Percentiles rank a stretch among this genome's conserved stretches.
phyloP scores from a whole-genome alignment of 805 yeast species.

The Grigorovia jiainica region DNA sequence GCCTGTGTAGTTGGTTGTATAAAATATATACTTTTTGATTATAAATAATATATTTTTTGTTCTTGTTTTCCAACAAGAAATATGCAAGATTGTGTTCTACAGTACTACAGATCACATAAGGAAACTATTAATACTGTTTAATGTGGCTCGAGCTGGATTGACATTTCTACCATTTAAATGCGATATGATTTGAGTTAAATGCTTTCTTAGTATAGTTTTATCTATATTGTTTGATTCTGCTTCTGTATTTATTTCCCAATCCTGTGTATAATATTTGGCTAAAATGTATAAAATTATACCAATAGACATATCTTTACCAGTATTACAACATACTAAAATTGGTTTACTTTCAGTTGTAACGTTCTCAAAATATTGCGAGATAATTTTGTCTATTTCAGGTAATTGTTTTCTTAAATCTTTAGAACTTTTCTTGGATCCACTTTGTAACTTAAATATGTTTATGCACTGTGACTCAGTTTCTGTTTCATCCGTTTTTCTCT shows the following conservation, averaged over 20 bases:
- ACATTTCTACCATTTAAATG: constrained; percentile 34
- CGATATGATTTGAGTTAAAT: constrained; percentile 42
- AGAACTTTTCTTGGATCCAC: constrained; percentile 55
- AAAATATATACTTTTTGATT: too few relatives aligned
- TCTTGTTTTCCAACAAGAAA: too few relatives aligned
- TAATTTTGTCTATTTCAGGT: constrained; percentile 24
- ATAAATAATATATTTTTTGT: too few relatives aligned
- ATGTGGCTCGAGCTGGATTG: constrained; percentile 70
- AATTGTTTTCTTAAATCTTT: constrained; percentile 44
- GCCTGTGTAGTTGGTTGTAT: not conserved
- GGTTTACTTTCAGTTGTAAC: constrained; percentile 9
- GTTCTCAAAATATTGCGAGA: constrained; percentile 5
- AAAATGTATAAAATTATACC: constrained; percentile 49
- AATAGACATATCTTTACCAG: constrained; percentile 57
- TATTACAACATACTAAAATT: constrained; percentile 46
- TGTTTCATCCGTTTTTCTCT: constrained; percentile 5
- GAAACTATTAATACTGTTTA: constrained; percentile 57
- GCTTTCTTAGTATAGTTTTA: constrained; percentile 47
- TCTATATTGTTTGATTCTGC: constrained; percentile 19
- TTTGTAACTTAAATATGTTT: constrained; percentile 17
- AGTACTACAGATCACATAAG: too few relatives aligned
- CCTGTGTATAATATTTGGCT: constrained; percentile 35
- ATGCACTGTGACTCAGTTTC: constrained; percentile 25
- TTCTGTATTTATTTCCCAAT: constrained; percentile 29
- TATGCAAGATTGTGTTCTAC: too few relatives aligned